Base-by-base conservation (phyloP, 192 early-diverging fungal genomes). In the Backusella parvicylindrica region DNA sequence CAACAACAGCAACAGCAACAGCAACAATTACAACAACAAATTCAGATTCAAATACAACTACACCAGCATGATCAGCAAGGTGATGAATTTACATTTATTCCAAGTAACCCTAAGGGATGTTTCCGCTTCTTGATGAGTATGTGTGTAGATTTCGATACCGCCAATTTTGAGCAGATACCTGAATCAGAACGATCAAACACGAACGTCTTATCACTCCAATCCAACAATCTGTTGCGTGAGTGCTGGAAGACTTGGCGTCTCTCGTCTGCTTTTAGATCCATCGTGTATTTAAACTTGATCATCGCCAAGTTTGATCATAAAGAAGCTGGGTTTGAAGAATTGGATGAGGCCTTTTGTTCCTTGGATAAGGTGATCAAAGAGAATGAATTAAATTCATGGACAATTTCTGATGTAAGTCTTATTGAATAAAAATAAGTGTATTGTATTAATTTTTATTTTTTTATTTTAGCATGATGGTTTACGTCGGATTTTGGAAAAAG, bases 161-260 rank as follows among this genome's bases (percentile, higher is more conserved):
- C 70, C 32, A 26, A 68, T 68, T 68, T 68, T 36, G 40, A 35
- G 2, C 38, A 67, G 12, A 68, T 79, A 36, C 72, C 81, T 31
- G 76, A 82, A 66, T 68, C 76, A 32, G 86, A 86, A 30, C 50
- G 73, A 33, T 81, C 79, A 8, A 68, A 83, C 32, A 56, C 72
- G 32, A 82, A 64, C 56, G 64, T 84, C 9, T 70, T 94, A 1
- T 88, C 91, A 2, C 80, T 83, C 15, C 73, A 75, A 35, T 89
- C 86, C 13, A 80, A 84, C 32, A 82, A 85, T 2, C 65, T 94
- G 0, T 76, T 94, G 18, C 86, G 84, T 9, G 92, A 94, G 47
- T 91, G 90, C 67, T 87, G 85, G 49, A 78, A 92, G 23, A 84
- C 89, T 3, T 93, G 91, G 92, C 78, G 89, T 64, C 50, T 94